Evolutionary conservation across 805 yeast species (phyloP).

Genomic region (Saitoella complicata): DNA sequence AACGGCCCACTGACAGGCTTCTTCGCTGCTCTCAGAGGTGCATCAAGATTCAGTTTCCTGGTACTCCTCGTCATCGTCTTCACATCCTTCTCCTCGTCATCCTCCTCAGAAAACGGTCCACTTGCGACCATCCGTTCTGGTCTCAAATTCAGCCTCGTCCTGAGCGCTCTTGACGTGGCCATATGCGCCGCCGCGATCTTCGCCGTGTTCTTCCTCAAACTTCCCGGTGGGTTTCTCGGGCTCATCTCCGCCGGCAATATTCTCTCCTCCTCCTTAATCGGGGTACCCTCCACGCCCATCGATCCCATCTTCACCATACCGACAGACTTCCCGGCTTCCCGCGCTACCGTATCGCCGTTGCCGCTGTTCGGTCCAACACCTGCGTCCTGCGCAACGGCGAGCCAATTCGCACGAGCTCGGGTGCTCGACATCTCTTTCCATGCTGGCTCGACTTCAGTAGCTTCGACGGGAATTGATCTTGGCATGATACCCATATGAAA

Average conservation of each 20-base stretch:
- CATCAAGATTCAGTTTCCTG: no score
- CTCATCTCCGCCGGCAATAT: neutral
- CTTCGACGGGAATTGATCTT: conserved; percentile 40
- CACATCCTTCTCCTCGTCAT: no score
- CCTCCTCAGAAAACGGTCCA: no score
- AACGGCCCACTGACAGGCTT: no score
- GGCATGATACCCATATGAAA: conserved; percentile 73
- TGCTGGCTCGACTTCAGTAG: conserved; percentile 49
- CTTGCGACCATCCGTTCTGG: no score
- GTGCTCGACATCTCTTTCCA: conserved; percentile 21
- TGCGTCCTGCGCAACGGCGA: conserved; percentile 8
- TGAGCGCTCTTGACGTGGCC: no score
- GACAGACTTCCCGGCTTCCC: conserved; percentile 9
- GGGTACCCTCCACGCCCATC: neutral
- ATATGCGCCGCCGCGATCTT: no score
- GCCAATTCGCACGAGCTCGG: conserved; percentile 8
- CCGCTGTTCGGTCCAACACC: conserved; percentile 12
- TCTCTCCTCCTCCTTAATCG: neutral
- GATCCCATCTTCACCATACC: neutral
- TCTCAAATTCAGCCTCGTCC: no score
- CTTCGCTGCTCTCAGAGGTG: no score
- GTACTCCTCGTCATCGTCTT: no score
- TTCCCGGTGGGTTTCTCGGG: neutral
- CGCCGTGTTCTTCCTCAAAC: no score
- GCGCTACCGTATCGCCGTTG: conserved; percentile 3